Evolutionary conservation across 352 stramenopile species (phyloP).

Genomic region (Phytophthora pinifolia): DNA sequence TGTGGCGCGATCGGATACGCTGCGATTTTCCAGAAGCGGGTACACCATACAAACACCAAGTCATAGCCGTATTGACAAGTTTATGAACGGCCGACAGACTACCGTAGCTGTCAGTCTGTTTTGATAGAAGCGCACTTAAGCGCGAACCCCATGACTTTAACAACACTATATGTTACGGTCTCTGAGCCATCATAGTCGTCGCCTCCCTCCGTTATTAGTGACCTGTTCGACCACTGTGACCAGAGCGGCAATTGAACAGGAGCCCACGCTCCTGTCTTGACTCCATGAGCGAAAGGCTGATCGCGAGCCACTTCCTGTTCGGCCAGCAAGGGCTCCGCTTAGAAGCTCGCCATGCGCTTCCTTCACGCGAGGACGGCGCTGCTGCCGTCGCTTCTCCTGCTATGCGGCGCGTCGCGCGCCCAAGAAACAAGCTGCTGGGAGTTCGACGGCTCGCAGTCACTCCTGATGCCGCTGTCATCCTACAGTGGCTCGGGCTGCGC

Average conservation of each 20-base stretch:
- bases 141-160: too few relatives aligned
- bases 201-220: neutral
- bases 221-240: conserved; percentile 6
- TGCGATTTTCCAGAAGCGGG: too few relatives aligned
- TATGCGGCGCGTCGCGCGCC: conserved; percentile 2
- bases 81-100: neutral
- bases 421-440: conserved; percentile 39
- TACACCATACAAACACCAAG: too few relatives aligned
- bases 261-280: too few relatives aligned
- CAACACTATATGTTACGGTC: too few relatives aligned
- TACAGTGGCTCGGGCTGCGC: conserved; percentile 31
- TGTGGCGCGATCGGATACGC: too few relatives aligned
- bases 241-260: conserved; percentile 9
- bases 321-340: conserved; percentile 1
- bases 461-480: conserved; percentile 19
- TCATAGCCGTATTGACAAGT: neutral
- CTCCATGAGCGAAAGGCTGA: conserved; percentile 21
- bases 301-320: conserved; percentile 24
- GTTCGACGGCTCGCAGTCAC: conserved; percentile 28
- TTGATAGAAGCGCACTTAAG: conserved; percentile 11
- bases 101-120: conserved; percentile 14
- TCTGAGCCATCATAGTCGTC: too few relatives aligned
- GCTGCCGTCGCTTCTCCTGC: neutral
- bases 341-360: conserved; percentile 18
- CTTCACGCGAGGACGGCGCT: conserved; percentile 5